Conservation (phyloP, 345 rosid genomes). For the Eucalyptus lansdowneana region DNA sequence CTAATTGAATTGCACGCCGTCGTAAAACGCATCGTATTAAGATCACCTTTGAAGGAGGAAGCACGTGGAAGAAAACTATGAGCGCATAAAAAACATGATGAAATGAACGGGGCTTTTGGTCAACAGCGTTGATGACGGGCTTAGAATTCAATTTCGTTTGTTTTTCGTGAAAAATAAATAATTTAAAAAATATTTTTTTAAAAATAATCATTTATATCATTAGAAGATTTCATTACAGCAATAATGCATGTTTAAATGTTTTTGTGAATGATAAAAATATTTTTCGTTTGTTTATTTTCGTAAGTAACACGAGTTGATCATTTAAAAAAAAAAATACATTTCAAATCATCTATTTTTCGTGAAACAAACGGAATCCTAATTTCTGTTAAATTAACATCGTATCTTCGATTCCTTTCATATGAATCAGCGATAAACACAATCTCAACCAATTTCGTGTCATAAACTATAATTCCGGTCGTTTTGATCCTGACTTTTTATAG, state of each 20-base stretch:
- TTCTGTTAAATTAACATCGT: fast-evolving
- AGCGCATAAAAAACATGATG: not conserved
- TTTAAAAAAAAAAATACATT: not conserved
- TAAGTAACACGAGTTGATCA: not conserved
- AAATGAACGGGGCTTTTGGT: not conserved
- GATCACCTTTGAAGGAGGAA: not conserved
- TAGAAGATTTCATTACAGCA: not conserved
- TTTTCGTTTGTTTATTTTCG: fast-evolving
- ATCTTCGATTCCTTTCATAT: not conserved
- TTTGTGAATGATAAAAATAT: fast-evolving
- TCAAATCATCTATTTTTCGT: fast-evolving
- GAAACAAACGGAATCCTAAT: fast-evolving
- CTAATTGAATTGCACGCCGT: not conserved
- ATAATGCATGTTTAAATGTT: not conserved
- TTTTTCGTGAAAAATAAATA: not conserved
- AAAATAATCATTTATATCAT: not conserved
- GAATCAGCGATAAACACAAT: fast-evolving
- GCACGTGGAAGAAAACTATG: not conserved
- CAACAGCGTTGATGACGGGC: not conserved
- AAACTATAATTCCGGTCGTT: not conserved
- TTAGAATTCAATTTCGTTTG: not conserved
- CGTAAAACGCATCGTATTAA: not conserved
- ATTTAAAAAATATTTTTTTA: not conserved
- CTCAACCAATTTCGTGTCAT: not conserved
- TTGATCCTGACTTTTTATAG: not conserved